phyloP scores from a whole-genome alignment of 257 asterid genomes.

The Nicotiana noctiflora region DNA sequence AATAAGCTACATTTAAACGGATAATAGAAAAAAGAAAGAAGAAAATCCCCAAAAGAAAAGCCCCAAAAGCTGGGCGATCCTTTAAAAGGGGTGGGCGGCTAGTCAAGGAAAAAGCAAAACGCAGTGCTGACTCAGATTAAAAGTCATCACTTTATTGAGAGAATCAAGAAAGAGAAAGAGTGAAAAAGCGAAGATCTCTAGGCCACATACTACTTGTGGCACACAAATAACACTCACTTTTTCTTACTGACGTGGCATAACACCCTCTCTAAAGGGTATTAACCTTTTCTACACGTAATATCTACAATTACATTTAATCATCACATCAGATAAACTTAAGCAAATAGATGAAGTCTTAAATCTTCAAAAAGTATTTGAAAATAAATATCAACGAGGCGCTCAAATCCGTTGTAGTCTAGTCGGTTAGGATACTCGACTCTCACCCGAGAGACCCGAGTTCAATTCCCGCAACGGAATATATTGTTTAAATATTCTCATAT shows the following conservation, averaged over 20 bases:
- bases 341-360: background rate
- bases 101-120: background rate
- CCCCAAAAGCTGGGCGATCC: slow-evolving; percentile 15
- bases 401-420: too few relatives aligned
- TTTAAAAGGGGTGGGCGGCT: background rate
- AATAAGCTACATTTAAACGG: background rate
- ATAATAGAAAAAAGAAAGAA: background rate
- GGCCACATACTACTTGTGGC: slow-evolving; percentile 88
- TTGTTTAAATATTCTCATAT: too few relatives aligned
- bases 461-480: too few relatives aligned
- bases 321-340: background rate
- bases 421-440: too few relatives aligned
- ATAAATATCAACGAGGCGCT: background rate
- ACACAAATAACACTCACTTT: slow-evolving; percentile 15
- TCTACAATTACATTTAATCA: background rate
- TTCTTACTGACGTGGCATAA: slow-evolving; percentile 48
- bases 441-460: too few relatives aligned
- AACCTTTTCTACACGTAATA: background rate
- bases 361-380: background rate
- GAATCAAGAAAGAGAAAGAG: slow-evolving; percentile 32
- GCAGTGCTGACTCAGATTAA: slow-evolving; percentile 47
- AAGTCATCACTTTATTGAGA: slow-evolving; percentile 37
- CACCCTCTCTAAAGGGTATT: background rate
- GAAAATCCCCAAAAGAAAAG: slow-evolving; percentile 18
- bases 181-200: slow-evolving; percentile 29